Conservation (phyloP, 2,329 filamentous ascomycete genomes). For the Elsinoe necatrix region DNA sequence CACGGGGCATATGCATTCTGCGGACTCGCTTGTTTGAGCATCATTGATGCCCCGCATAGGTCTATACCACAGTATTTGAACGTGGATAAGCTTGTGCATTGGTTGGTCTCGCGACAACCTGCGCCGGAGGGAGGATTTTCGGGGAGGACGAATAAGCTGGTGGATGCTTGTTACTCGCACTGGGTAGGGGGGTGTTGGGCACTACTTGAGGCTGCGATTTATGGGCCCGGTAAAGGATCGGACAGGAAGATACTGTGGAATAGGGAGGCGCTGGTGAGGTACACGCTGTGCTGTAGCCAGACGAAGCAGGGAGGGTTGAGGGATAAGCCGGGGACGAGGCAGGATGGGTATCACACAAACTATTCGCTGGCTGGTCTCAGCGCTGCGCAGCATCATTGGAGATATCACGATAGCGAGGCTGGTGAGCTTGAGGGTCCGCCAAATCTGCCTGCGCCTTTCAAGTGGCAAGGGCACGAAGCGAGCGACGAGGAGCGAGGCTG, state of each 20-base stretch:
- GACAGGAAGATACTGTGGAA: slow-evolving; percentile 55
- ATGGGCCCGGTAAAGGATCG: slow-evolving; percentile 32
- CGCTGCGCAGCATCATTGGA: slow-evolving; percentile 61
- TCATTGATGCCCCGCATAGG: slow-evolving; percentile 69
- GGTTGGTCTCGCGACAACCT: slow-evolving; percentile 84
- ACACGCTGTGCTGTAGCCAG: slow-evolving; percentile 85
- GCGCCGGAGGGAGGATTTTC: slow-evolving; percentile 87
- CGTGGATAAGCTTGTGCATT: slow-evolving; percentile 66
- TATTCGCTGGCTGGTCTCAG: slow-evolving; percentile 84
- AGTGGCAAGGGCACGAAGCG: slow-evolving; percentile 42
- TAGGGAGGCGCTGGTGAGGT: slow-evolving; percentile 75
- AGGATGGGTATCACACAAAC: slow-evolving; percentile 87
- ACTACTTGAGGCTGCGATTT: slow-evolving; percentile 70
- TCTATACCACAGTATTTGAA: slow-evolving; percentile 71
- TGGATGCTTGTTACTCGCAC: slow-evolving; percentile 96
- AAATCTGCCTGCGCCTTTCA: slow-evolving; percentile 31
- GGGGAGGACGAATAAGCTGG: slow-evolving; percentile 92
- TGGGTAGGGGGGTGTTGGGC: slow-evolving; percentile 97
- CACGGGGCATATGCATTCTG: slow-evolving; percentile 97
- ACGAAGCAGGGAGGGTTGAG: slow-evolving; percentile 67
- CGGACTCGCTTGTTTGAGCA: slow-evolving; percentile 77
- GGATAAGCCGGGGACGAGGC: slow-evolving; percentile 86
- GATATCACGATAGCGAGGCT: slow-evolving; percentile 27
- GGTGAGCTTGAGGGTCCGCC: slow-evolving; percentile 20
- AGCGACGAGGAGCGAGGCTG: slow-evolving; percentile 43